phyloP scores from a whole-genome alignment of 2,329 filamentous ascomycete genomes.

The Fonsecaea pedrosoi region DNA sequence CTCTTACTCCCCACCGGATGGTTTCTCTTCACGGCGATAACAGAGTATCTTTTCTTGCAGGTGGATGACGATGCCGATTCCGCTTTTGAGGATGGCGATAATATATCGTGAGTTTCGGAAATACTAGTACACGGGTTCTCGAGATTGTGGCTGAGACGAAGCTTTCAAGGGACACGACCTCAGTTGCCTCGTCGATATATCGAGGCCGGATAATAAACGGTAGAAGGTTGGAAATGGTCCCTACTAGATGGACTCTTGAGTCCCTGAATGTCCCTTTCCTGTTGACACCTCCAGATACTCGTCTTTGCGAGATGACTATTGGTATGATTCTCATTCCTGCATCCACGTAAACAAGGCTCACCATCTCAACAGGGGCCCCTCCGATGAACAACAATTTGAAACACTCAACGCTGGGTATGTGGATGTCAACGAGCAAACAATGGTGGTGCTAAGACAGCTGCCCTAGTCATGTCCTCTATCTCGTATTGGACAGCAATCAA shows the following conservation, averaged over 20 bases:
- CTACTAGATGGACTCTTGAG: neutral
- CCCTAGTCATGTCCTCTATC: conserved; percentile 33
- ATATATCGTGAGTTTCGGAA: conserved; percentile 20
- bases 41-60: neutral
- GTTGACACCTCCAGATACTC: conserved; percentile 35
- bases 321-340: conserved; percentile 21
- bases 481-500: conserved; percentile 35
- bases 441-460: neutral
- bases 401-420: conserved; percentile 39
- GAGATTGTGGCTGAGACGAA: conserved; percentile 3
- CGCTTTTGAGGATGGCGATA: conserved; percentile 26
- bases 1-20: neutral
- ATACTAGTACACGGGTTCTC: neutral
- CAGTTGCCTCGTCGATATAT: conserved; percentile 39
- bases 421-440: neutral
- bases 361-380: conserved; percentile 16
- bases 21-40: neutral
- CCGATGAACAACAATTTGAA: conserved; percentile 39
- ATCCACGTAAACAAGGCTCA: neutral
- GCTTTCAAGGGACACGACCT: conserved; percentile 40
- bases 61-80: conserved; percentile 24
- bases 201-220: conserved; percentile 41
- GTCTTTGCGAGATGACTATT: conserved; percentile 34
- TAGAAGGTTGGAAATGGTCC: conserved; percentile 22
- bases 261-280: neutral